Base-by-base conservation (phyloP, 345 rosid species). In the Corchorus olitorius region DNA sequence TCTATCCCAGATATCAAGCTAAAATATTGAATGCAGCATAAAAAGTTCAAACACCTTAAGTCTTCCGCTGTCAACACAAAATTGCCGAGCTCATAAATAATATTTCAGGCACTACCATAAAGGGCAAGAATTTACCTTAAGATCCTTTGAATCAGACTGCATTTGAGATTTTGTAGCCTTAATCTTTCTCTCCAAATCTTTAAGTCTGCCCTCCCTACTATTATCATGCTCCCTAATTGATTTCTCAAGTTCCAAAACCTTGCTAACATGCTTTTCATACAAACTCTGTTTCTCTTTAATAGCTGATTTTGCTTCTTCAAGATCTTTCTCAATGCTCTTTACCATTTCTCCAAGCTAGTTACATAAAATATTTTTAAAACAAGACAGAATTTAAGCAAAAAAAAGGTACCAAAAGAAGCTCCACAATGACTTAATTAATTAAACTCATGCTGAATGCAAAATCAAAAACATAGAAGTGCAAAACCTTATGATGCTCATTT, bases 401-500 rank as follows among this genome's bases (percentile, higher is more conserved):
- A 72, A 46, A 27, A 20, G 14, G 49, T 41, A 70, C 17, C 43
- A 81, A 74, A 61, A 56, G n/a, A 33, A 53, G 67, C 74, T 70
- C 64, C 61, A 64, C 35, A 34, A 27, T 16, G 14, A 73, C 43
- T 66, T 53, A 54, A 53, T 34, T 37, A 62, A 53, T 33, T n/a
- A 77, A 35, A 34, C 59, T 53, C 53, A 41, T 69, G 68, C 68
- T 54, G 37, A 71, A 65, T 62, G 6, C 63, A 22, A 62, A n/a
- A 75, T 60, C 8, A 60, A 50, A 70, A 20, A 70, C 54, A 70
- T 27, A 73, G 71, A 74, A 65, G 50, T 69, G 62, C 70, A 77
- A 78, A 81, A 96, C 99, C 99, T 93, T 93, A 75, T 93, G 98
- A 83, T 92, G 97, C 86, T 92, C 98, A 85, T 96, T 96, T 84